Percentiles rank a stretch among this genome's conserved stretches.
Conservation (phyloP, 2,329 filamentous ascomycete species). For the Phaeoacremonium minimum region DNA sequence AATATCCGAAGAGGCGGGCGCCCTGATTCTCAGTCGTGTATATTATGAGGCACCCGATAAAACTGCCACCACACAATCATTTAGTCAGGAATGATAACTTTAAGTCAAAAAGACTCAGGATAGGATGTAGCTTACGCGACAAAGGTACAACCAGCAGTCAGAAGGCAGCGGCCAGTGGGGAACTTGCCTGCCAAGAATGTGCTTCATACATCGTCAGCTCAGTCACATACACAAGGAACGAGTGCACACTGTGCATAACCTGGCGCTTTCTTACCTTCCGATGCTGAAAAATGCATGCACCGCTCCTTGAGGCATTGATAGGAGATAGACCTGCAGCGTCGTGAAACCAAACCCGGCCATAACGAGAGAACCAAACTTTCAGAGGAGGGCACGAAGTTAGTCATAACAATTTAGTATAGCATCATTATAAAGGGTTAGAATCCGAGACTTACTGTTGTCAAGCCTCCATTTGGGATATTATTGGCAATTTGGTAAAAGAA, state of each 20-base stretch:
- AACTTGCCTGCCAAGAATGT: background rate
- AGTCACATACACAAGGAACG: background rate
- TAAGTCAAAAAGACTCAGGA: too few relatives aligned
- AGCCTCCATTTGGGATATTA: conserved; percentile 19
- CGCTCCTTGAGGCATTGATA: background rate
- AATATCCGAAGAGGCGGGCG: background rate
- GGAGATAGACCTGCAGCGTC: conserved; percentile 6
- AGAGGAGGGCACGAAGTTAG: too few relatives aligned
- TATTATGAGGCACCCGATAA: conserved; percentile 2
- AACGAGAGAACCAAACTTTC: conserved; percentile 10
- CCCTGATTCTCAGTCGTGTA: background rate
- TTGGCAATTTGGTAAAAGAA: conserved; percentile 13
- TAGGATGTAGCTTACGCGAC: background rate
- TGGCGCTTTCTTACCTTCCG: conserved; percentile 13
- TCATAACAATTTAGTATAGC: background rate
- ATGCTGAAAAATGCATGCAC: conserved; percentile 10
- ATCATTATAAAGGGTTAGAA: background rate
- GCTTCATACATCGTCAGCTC: background rate
- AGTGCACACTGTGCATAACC: conserved; percentile 14
- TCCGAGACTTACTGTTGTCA: conserved; percentile 6
- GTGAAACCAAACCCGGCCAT: conserved; percentile 12
- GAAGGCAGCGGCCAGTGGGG: background rate
- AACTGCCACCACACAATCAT: background rate
- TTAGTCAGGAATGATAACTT: too few relatives aligned
- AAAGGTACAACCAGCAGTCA: background rate